Conservation (phyloP, 2,329 filamentous ascomycete species). For the Stagonosporopsis vannaccii region DNA sequence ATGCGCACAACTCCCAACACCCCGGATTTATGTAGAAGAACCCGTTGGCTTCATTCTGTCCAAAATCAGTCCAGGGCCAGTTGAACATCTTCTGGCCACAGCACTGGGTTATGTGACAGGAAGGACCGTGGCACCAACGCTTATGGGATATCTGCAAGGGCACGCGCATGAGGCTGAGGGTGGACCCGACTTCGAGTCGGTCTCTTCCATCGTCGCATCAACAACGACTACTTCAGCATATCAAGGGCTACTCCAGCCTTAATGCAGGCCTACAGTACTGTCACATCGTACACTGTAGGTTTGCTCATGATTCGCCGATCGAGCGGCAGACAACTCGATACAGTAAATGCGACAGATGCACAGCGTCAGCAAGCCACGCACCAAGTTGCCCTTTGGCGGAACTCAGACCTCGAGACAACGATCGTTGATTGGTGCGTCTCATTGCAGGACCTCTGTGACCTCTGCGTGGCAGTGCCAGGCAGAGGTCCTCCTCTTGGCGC, state of each 20-base stretch:
- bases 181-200: background rate
- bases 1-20: background rate
- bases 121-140: background rate
- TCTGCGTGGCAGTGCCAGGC: conserved; percentile 11
- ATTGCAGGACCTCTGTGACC: conserved; percentile 13
- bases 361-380: conserved; percentile 16
- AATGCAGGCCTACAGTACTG: background rate
- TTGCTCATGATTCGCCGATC: conserved; percentile 2
- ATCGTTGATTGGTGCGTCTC: conserved; percentile 11
- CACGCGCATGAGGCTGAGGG: background rate
- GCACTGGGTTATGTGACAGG: background rate
- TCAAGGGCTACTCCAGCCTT: no score
- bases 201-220: background rate
- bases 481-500: conserved; percentile 15
- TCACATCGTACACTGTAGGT: background rate
- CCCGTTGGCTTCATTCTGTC: background rate
- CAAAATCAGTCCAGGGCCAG: background rate
- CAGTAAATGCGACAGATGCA: conserved; percentile 3
- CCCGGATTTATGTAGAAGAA: background rate
- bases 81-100: background rate
- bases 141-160: background rate
- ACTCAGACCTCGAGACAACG: background rate
- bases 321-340: background rate
- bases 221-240: background rate
- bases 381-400: conserved; percentile 4